These are phyloP conservation scores for Apiospora koreana DNA, from an alignment of 2,329 filamentous ascomycete species.

Conservation along the genomic window DNA sequence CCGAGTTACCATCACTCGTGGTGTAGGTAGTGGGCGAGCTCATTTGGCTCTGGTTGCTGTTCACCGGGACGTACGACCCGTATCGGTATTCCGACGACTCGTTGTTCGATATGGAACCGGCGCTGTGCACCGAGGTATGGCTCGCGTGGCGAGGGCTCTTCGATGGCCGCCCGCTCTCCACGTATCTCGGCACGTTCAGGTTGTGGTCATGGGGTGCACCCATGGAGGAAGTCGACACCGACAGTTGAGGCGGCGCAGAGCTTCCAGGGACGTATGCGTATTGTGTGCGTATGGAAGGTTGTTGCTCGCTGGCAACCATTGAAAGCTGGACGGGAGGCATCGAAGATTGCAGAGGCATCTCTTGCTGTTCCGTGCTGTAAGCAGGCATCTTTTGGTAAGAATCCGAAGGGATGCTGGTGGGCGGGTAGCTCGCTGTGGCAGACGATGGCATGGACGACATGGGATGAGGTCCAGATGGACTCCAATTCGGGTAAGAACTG, in stretches of 20 bases:
- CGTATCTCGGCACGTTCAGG: slow-evolving; percentile 57
- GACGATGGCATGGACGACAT: slow-evolving; percentile 52
- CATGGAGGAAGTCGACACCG: slow-evolving; percentile 42
- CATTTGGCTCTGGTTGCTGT: slow-evolving; percentile 35
- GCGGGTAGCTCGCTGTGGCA: slow-evolving; percentile 48
- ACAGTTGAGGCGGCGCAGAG: slow-evolving; percentile 51
- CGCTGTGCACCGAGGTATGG: slow-evolving; percentile 55
- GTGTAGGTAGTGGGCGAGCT: slow-evolving; percentile 34
- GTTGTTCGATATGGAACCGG: slow-evolving; percentile 48
- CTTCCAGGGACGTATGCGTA: slow-evolving; percentile 56
- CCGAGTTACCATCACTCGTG: slow-evolving; percentile 21
- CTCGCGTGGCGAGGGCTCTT: slow-evolving; percentile 58
- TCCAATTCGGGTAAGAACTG: slow-evolving; percentile 63
- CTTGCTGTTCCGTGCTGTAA: slow-evolving; percentile 54
- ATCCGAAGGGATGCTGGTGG: slow-evolving; percentile 51
- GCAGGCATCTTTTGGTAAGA: slow-evolving; percentile 55
- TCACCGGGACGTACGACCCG: slow-evolving; percentile 41
- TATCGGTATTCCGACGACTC: slow-evolving; percentile 61
- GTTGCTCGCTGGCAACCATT: slow-evolving; percentile 49
- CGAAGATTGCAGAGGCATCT: slow-evolving; percentile 53
- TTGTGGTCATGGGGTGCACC: slow-evolving; percentile 45
- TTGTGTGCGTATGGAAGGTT: slow-evolving; percentile 49
- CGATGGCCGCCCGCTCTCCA: slow-evolving; percentile 55
- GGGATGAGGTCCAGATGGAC: slow-evolving; percentile 43
- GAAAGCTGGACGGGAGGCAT: slow-evolving; percentile 57